Conservation (phyloP, 176 grass and related monocot species). For the Ensete glaucum region DNA sequence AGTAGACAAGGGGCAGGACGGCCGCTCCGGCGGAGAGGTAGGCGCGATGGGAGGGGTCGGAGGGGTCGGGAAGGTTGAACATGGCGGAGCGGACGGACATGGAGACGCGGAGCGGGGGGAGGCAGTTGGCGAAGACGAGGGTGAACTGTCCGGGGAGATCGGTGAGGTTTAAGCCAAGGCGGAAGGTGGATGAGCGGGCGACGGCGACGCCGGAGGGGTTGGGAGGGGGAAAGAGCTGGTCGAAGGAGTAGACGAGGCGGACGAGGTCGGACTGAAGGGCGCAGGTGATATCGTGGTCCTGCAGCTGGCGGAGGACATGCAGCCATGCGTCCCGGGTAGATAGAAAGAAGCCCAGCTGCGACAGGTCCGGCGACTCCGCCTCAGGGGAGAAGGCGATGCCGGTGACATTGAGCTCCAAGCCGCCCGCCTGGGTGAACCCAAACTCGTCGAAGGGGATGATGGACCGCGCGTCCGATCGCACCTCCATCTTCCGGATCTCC, state of each 20-base stretch:
- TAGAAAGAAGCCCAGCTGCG: conserved; percentile 92
- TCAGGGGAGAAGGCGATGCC: conserved; percentile 39
- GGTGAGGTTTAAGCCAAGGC: conserved; percentile 19
- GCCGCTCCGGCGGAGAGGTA: conserved; percentile 85
- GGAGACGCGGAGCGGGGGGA: conserved; percentile 49
- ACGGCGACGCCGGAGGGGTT: conserved; percentile 60
- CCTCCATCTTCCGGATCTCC: conserved; percentile 67
- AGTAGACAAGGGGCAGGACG: conserved; percentile 64
- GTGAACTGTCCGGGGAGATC: conserved; percentile 74
- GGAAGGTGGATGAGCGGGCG: conserved; percentile 72
- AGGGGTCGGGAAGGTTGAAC: conserved; percentile 57
- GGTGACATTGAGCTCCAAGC: conserved; percentile 85
- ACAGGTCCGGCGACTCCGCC: conserved; percentile 44
- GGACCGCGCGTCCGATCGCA: conserved; percentile 50
- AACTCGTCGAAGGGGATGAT: conserved; percentile 97
- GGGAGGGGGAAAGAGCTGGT: conserved; percentile 48
- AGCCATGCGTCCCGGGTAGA: conserved; percentile 89
- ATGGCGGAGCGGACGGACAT: conserved; percentile 84
- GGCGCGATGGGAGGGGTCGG: conserved; percentile 25
- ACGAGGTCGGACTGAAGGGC: conserved; percentile 78
- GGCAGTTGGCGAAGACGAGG: conserved; percentile 93
- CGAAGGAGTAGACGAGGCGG: conserved; percentile 70
- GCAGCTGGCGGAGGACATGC: conserved; percentile 76
- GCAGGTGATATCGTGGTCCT: conserved; percentile 85
- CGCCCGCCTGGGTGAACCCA: conserved; percentile 65